phyloP scores from a whole-genome alignment of 164 flowering plant genomes.

The Tinospora cordifolia region DNA sequence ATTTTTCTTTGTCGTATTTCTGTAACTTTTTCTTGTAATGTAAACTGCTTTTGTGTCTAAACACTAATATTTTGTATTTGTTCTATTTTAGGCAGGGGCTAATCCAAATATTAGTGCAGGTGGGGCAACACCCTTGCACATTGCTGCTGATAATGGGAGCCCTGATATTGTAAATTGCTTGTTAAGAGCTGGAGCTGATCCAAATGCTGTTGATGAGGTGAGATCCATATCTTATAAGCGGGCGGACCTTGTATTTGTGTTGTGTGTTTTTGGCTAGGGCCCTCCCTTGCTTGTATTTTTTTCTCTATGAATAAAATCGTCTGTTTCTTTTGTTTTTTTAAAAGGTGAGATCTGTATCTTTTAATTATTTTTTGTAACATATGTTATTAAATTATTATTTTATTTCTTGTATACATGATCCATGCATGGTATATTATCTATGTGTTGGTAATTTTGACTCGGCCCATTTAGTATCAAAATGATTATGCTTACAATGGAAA shows the following conservation, averaged over 20 bases:
- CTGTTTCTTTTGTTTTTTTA: too few species aligned
- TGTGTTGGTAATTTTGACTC: too few species aligned
- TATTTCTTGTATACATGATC: background rate
- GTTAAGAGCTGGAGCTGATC: constrained; percentile 89
- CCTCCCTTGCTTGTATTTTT: too few species aligned
- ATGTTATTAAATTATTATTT: background rate
- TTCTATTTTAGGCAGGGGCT: constrained; percentile 68
- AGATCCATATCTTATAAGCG: constrained; percentile 10
- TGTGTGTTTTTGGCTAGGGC: too few species aligned
- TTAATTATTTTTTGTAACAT: background rate
- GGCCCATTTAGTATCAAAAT: too few species aligned
- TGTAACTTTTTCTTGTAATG: background rate
- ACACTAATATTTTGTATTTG: constrained; percentile 2
- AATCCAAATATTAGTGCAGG: constrained; percentile 71
- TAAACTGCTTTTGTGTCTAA: background rate
- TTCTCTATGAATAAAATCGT: too few species aligned
- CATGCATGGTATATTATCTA: too few species aligned
- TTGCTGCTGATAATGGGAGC: constrained; percentile 83
- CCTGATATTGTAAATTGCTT: constrained; percentile 58
- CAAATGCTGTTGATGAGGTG: constrained; percentile 79
- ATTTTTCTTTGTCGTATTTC: background rate
- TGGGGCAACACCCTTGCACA: constrained; percentile 89
- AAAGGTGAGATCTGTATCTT: constrained; percentile 40
- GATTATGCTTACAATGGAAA: too few species aligned
- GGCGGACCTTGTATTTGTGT: too few species aligned